A percentile compares a stretch with the other conserved stretches of the same genome.
Conservation (phyloP, 2,329 filamentous ascomycete species). For the Pleurostoma richardsiae region DNA sequence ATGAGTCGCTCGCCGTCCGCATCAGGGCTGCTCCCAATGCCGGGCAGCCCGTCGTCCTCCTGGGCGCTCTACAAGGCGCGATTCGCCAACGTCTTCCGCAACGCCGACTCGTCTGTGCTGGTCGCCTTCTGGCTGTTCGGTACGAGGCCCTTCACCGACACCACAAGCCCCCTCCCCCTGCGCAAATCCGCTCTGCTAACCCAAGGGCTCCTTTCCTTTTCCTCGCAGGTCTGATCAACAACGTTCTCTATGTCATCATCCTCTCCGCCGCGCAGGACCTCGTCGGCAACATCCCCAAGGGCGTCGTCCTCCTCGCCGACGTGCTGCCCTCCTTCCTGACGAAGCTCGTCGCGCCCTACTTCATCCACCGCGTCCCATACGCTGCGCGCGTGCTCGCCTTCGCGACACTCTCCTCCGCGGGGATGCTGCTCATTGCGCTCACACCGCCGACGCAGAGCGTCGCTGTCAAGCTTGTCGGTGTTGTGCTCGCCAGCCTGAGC, state of each 20-base stretch:
- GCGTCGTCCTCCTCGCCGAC: slow-evolving; percentile 86
- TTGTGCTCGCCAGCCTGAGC: slow-evolving; percentile 78
- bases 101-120: slow-evolving; percentile 66
- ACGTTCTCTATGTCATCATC: slow-evolving; percentile 96
- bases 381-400: slow-evolving; percentile 68
- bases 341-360: slow-evolving; percentile 88
- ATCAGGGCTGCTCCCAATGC: slow-evolving; percentile 48
- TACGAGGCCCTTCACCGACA: slow-evolving; percentile 30
- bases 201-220: no score
- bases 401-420: slow-evolving; percentile 67
- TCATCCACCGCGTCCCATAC: slow-evolving; percentile 86
- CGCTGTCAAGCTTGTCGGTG: slow-evolving; percentile 71
- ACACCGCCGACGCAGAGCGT: slow-evolving; percentile 65
- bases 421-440: slow-evolving; percentile 85
- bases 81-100: slow-evolving; percentile 56
- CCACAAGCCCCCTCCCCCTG: background rate
- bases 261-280: slow-evolving; percentile 93
- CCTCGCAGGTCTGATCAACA: slow-evolving; percentile 77
- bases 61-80: slow-evolving; percentile 71
- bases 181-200: no score
- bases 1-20: slow-evolving; percentile 34
- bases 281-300: slow-evolving; percentile 85
- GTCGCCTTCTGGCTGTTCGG: slow-evolving; percentile 92
- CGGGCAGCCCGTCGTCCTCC: slow-evolving; percentile 56
- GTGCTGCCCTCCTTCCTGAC: slow-evolving; percentile 84